These are phyloP conservation scores for Comarum palustre DNA, from an alignment of 306 rosid genomes.

Conservation along the genomic window DNA sequence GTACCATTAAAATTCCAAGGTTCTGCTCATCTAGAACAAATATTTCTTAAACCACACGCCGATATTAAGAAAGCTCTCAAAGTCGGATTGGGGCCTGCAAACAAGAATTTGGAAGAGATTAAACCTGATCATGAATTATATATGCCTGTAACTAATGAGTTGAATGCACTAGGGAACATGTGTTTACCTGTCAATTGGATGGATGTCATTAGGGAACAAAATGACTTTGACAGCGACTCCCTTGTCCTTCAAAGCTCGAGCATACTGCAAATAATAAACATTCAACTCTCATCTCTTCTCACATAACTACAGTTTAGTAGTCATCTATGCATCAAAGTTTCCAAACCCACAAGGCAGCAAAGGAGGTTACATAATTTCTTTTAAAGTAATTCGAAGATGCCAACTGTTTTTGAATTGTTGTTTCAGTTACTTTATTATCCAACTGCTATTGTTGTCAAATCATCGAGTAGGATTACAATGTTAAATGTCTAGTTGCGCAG, in stretches of 20 bases:
- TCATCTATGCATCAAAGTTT: background rate
- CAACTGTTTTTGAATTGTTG: background rate
- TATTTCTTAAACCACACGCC: conserved; percentile 84
- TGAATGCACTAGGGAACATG: conserved; percentile 13
- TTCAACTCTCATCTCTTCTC: background rate
- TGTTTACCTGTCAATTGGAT: conserved; percentile 69
- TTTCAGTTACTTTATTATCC: background rate
- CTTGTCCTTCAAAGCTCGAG: conserved; percentile 75
- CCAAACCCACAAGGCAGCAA: background rate
- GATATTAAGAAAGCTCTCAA: conserved; percentile 79
- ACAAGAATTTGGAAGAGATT: conserved; percentile 2
- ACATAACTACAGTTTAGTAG: background rate
- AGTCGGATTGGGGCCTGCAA: conserved; percentile 86
- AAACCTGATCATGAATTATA: background rate
- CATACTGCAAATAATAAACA: conserved; percentile 57
- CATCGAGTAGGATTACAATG: background rate
- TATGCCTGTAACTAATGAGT: background rate
- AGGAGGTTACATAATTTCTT: background rate
- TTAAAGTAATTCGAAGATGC: background rate
- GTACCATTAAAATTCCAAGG: background rate
- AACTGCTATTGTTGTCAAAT: conserved; percentile 6
- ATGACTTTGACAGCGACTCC: conserved; percentile 64
- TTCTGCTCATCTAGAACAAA: conserved; percentile 47
- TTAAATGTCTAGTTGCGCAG: background rate
- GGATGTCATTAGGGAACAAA: conserved; percentile 76